Evolutionary conservation across 805 yeast genomes (phyloP).

Genomic region (Wickerhamiella spandovensis): DNA sequence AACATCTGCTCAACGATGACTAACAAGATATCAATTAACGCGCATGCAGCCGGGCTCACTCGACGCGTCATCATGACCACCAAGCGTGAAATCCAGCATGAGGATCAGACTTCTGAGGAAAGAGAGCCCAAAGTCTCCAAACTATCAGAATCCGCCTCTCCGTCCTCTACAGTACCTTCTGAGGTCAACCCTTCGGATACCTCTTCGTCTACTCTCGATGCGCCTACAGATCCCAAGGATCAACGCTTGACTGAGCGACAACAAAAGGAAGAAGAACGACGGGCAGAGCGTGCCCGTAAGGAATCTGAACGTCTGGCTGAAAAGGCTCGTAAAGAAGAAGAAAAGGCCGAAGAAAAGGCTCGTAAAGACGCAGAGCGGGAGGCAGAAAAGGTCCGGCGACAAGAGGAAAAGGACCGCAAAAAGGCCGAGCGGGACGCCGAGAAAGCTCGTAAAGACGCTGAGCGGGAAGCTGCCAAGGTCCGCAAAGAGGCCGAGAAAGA

Average conservation of each 20-base stretch:
- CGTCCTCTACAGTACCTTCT: background rate
- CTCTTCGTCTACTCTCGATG: too few relatives aligned
- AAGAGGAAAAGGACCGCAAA: conserved; percentile 6
- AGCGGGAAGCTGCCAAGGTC: conserved; percentile 14
- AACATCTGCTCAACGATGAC: too few relatives aligned
- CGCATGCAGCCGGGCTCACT: background rate
- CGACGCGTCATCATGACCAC: background rate
- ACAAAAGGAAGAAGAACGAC: background rate
- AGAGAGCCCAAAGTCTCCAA: background rate
- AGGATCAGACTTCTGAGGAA: background rate
- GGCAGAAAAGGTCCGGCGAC: conserved; percentile 10
- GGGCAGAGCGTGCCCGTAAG: conserved; percentile 10
- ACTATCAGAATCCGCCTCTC: background rate
- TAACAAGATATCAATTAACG: background rate
- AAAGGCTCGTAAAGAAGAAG: conserved; percentile 16
- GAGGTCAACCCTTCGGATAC: background rate
- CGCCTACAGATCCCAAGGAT: background rate
- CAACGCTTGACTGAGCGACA: background rate
- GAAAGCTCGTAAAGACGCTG: conserved; percentile 11
- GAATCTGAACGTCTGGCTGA: conserved; percentile 17
- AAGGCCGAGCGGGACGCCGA: conserved; percentile 7
- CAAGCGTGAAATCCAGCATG: background rate
- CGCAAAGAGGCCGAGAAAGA: conserved; percentile 13
- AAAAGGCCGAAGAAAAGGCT: conserved; percentile 13
- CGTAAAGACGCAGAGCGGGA: conserved; percentile 12